Conservation (phyloP, 495 filamentous ascomycete genomes). For the Letharia columbiana region DNA sequence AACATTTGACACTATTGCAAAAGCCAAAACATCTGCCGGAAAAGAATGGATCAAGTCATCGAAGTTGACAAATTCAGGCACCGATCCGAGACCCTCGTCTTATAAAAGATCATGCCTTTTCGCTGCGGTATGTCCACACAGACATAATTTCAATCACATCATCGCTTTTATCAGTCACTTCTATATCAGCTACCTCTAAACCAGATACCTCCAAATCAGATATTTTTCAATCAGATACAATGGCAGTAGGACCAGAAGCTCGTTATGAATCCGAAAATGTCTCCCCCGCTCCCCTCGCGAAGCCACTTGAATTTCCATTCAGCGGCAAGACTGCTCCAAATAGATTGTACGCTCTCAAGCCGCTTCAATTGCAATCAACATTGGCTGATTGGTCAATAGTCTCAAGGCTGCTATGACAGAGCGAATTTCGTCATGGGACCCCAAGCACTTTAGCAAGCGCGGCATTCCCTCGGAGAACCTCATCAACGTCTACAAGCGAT, state of each 20-base stretch:
- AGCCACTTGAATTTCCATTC: constrained; percentile 51
- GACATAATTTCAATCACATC: no score
- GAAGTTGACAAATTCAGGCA: no score
- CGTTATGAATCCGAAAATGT: constrained; percentile 29
- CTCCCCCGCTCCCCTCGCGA: constrained; percentile 42
- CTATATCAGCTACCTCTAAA: not conserved
- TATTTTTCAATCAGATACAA: not conserved
- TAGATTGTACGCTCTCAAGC: constrained; percentile 27
- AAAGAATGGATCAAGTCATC: no score
- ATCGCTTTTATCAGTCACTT: no score
- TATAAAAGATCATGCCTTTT: no score
- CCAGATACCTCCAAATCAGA: not conserved
- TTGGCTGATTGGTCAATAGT: constrained; percentile 26
- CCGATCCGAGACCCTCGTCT: no score
- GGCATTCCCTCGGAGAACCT: constrained; percentile 51
- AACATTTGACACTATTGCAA: not conserved
- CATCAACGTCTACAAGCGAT: constrained; percentile 50
- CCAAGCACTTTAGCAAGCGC: constrained; percentile 37
- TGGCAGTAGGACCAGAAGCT: constrained; percentile 21
- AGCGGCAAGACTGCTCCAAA: constrained; percentile 47
- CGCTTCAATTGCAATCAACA: not conserved
- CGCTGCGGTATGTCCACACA: no score
- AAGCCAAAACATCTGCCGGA: not conserved
- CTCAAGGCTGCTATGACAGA: constrained; percentile 60
- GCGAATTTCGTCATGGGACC: constrained; percentile 47